phyloP scores from a whole-genome alignment of 2,329 filamentous ascomycete genomes.

The Fusarium aywerte region DNA sequence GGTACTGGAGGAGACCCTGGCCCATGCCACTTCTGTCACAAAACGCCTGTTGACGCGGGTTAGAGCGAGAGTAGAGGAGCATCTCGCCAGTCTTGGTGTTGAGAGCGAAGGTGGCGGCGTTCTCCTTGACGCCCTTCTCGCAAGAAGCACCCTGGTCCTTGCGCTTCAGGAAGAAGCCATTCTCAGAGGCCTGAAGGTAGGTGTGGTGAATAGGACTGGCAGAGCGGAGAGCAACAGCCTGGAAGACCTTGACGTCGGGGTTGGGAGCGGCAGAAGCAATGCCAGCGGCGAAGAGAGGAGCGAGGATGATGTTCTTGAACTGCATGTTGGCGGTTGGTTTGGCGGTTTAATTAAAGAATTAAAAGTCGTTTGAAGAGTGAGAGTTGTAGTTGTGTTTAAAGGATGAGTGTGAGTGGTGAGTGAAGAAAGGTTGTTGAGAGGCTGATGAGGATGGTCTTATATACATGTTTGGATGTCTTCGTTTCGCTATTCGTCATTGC shows the following conservation, averaged over 20 bases:
- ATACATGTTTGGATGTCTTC: constrained; percentile 14
- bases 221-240: constrained; percentile 61
- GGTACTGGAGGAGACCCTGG: constrained; percentile 65
- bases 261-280: constrained; percentile 46
- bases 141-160: constrained; percentile 61
- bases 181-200: constrained; percentile 56
- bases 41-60: constrained; percentile 59
- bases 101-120: constrained; percentile 63
- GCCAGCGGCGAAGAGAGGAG: constrained; percentile 44
- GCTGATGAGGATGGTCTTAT: constrained; percentile 19
- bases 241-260: constrained; percentile 50
- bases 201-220: constrained; percentile 61
- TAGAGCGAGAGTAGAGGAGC: constrained; percentile 56
- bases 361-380: background rate
- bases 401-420: constrained; percentile 15
- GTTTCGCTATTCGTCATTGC: constrained; percentile 11
- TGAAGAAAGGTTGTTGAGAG: background rate
- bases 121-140: constrained; percentile 49
- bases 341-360: background rate
- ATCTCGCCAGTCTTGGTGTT: constrained; percentile 55
- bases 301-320: constrained; percentile 43
- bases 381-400: background rate
- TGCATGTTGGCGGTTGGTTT: constrained; percentile 43
- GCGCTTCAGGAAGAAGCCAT: constrained; percentile 58
- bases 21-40: constrained; percentile 69